phyloP scores from a whole-genome alignment of 2,329 filamentous ascomycete genomes.

The Bretziella fagacearum region DNA sequence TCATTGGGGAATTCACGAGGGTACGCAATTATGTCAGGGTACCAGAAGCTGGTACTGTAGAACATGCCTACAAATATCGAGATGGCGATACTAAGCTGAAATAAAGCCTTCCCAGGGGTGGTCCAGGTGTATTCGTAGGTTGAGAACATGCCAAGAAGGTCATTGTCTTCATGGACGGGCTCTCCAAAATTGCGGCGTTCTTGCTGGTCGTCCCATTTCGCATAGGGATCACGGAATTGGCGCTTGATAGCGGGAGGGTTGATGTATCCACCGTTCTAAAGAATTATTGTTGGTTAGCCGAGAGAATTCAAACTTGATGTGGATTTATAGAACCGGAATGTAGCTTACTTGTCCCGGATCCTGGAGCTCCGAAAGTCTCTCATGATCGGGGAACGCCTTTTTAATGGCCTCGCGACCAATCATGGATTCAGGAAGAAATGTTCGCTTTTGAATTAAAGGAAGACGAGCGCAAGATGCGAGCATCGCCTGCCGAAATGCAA shows the following conservation, averaged over 20 bases:
- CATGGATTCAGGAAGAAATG: conserved; percentile 35
- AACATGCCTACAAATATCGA: conserved; percentile 44
- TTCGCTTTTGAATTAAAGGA: conserved; percentile 38
- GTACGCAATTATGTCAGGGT: conserved; percentile 53
- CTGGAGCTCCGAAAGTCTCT: conserved; percentile 37
- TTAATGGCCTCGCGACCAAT: conserved; percentile 31
- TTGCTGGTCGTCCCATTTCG: conserved; percentile 93
- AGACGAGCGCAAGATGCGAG: too few species aligned
- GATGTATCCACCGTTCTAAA: conserved; percentile 73
- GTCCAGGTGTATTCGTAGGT: conserved; percentile 77
- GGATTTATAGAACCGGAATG: conserved; percentile 10
- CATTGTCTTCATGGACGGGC: conserved; percentile 91
- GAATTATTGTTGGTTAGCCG: too few species aligned
- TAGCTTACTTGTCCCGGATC: conserved; percentile 48
- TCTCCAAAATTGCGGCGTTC: conserved; percentile 95
- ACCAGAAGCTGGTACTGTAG: conserved; percentile 50
- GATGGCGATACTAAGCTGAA: conserved; percentile 54
- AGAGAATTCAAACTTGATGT: neutral
- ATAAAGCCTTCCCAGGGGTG: conserved; percentile 49
- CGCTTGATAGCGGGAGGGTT: conserved; percentile 70
- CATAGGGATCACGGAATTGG: conserved; percentile 82
- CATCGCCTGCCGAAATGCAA: too few species aligned
- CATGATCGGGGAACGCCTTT: conserved; percentile 34
- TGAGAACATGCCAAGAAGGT: conserved; percentile 77
- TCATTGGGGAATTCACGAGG: conserved; percentile 51